Evolutionary conservation across 2,329 filamentous ascomycete genomes (phyloP).

Genomic region (Lasiodiplodia citricola): DNA sequence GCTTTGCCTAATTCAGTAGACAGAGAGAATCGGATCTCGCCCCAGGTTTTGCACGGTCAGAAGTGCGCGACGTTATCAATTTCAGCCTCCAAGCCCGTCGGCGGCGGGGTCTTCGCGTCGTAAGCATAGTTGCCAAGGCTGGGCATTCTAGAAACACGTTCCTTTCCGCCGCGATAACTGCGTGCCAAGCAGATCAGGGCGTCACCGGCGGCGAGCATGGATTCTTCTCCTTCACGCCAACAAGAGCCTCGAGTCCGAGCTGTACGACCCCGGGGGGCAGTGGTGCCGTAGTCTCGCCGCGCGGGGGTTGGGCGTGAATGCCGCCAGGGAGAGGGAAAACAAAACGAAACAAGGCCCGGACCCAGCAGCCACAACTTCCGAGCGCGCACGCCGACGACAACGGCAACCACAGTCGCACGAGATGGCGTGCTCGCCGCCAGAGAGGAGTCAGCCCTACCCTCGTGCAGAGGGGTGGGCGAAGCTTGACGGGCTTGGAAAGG

Average conservation of each 20-base stretch:
- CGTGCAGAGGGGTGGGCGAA: not conserved
- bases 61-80: not conserved
- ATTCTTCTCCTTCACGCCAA: not conserved
- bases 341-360: not conserved
- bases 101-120: not conserved
- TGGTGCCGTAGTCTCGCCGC: not conserved
- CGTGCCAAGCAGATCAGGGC: constrained; percentile 1
- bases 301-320: not conserved
- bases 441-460: constrained; percentile 1
- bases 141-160: not conserved
- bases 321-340: not conserved
- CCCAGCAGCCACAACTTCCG: not conserved
- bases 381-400: not conserved
- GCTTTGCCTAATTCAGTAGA: not conserved
- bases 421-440: constrained; percentile 6
- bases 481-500: constrained; percentile 16
- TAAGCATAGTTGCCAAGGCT: constrained; percentile 2
- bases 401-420: not conserved
- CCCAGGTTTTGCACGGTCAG: not conserved
- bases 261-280: not conserved
- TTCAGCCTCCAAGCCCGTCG: not conserved
- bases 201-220: constrained; percentile 16
- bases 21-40: not conserved
- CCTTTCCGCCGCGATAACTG: not conserved
- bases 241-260: not conserved